Evolutionary conservation across 805 yeast species (phyloP).

Genomic region (Pichia membranifaciens): DNA sequence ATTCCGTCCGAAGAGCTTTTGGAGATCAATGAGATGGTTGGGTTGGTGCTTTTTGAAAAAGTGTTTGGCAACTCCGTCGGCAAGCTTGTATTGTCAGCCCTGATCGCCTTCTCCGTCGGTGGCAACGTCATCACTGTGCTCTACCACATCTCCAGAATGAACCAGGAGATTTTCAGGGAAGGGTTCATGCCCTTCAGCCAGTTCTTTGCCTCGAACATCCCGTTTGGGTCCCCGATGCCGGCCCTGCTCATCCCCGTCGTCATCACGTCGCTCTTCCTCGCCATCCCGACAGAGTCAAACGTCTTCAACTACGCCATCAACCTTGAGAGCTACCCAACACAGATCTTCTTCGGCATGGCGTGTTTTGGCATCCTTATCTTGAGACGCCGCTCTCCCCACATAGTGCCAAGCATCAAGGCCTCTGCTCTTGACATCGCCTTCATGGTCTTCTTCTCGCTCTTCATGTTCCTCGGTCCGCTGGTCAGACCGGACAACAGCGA

Average conservation of each 20-base stretch:
- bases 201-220: conserved; percentile 50
- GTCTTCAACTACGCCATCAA: conserved; percentile 47
- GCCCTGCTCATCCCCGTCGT: conserved; percentile 39
- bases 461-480: conserved; percentile 48
- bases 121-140: conserved; percentile 52
- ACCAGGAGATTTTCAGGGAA: conserved; percentile 53
- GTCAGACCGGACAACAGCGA: conserved; percentile 26
- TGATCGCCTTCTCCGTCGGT: conserved; percentile 49
- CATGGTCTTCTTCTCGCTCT: conserved; percentile 40
- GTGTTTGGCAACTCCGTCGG: conserved; percentile 47
- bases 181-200: conserved; percentile 47
- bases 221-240: conserved; percentile 47
- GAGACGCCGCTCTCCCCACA: conserved; percentile 44
- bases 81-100: conserved; percentile 39
- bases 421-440: conserved; percentile 41
- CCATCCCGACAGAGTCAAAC: conserved; percentile 42
- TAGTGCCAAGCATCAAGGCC: conserved; percentile 48
- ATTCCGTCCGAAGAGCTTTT: conserved; percentile 43
- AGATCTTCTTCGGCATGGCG: conserved; percentile 44
- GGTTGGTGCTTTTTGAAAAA: conserved; percentile 46
- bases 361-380: conserved; percentile 54
- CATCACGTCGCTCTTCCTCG: conserved; percentile 36
- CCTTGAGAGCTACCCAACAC: conserved; percentile 47
- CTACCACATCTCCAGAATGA: conserved; percentile 47
- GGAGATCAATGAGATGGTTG: conserved; percentile 43